Percentiles rank a stretch among this genome's conserved stretches.
Evolutionary conservation across 139 green algal genomes (phyloP).

Genomic region (Asterochloris erici): DNA sequence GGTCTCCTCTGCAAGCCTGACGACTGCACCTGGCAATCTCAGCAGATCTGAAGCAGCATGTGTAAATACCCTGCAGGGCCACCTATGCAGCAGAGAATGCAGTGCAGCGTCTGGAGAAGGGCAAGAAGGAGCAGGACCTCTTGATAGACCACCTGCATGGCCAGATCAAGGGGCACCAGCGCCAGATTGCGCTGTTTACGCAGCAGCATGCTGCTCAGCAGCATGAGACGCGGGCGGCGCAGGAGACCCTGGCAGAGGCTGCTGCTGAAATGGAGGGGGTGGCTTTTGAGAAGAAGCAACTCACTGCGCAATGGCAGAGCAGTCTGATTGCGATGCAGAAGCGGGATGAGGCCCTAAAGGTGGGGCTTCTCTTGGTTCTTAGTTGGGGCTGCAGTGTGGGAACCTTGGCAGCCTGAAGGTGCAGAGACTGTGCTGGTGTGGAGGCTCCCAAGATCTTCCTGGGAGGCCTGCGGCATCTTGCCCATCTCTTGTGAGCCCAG

Average conservation of each 20-base stretch:
- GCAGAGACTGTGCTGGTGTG: too few species aligned
- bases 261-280: constrained; percentile 82
- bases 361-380: not conserved
- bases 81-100: constrained; percentile 79
- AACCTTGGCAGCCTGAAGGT: too few species aligned
- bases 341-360: constrained; percentile 70
- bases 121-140: constrained; percentile 83
- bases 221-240: constrained; percentile 67
- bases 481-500: too few species aligned
- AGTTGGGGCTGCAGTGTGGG: too few species aligned
- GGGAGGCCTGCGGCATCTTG: too few species aligned
- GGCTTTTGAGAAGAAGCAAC: constrained; percentile 88
- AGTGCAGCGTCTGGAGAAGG: constrained; percentile 71
- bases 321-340: constrained; percentile 69
- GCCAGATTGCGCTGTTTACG: constrained; percentile 56
- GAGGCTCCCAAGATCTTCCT: too few species aligned
- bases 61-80: constrained; percentile 7
- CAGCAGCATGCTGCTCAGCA: constrained; percentile 71
- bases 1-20: too few species aligned
- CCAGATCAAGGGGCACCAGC: constrained; percentile 23
- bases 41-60: too few species aligned
- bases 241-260: constrained; percentile 54
- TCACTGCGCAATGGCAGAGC: constrained; percentile 78
- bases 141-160: constrained; percentile 68
- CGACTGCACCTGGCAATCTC: too few species aligned